Evolutionary conservation across 805 yeast species (phyloP).

Genomic region (Lipomyces yamadae): DNA sequence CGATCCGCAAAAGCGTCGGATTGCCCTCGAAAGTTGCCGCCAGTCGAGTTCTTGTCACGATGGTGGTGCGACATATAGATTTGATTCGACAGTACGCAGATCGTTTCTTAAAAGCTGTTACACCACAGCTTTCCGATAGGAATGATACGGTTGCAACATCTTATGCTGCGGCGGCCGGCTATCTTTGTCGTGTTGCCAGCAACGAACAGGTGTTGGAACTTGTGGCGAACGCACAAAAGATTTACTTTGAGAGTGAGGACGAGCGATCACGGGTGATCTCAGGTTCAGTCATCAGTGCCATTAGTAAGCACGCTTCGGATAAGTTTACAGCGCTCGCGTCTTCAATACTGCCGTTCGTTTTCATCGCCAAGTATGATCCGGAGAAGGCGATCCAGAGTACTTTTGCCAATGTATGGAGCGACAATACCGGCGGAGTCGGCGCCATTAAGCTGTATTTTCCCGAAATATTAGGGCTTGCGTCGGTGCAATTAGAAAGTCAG

Average conservation of each 20-base stretch:
- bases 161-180: constrained; percentile 81
- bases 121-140: constrained; percentile 65
- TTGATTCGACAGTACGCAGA: constrained; percentile 60
- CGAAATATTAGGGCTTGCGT: constrained; percentile 66
- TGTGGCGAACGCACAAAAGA: constrained; percentile 54
- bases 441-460: constrained; percentile 69
- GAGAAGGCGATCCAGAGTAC: constrained; percentile 51
- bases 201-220: constrained; percentile 59
- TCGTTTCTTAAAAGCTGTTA: constrained; percentile 61
- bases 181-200: constrained; percentile 67
- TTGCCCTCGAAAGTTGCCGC: constrained; percentile 90
- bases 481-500: constrained; percentile 57
- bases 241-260: constrained; percentile 64
- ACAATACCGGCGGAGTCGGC: constrained; percentile 73
- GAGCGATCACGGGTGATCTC: constrained; percentile 53
- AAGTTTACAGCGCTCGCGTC: constrained; percentile 64
- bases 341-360: constrained; percentile 76
- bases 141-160: constrained; percentile 75
- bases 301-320: constrained; percentile 71
- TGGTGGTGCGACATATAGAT: constrained; percentile 62
- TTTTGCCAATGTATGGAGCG: constrained; percentile 76
- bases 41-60: constrained; percentile 67
- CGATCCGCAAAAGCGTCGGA: constrained; percentile 77
- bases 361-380: constrained; percentile 73
- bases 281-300: constrained; percentile 51